phyloP scores from a whole-genome alignment of 164 flowering plant species.

The Piper betle region DNA sequence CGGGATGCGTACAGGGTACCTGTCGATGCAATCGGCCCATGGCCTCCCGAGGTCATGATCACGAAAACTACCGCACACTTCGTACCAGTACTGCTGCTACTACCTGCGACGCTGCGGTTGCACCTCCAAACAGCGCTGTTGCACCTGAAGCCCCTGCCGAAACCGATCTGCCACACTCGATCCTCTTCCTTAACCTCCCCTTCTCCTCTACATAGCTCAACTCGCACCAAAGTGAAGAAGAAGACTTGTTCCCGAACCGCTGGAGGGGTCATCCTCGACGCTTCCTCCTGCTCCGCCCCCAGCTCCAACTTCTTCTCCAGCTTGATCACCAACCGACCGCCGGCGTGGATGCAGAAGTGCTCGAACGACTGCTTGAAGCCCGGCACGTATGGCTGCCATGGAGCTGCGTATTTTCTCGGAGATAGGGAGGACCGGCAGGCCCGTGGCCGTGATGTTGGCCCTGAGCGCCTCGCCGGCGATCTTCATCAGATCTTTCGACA shows the following conservation, averaged over 20 bases:
- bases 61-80: too few relatives aligned
- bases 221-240: constrained; percentile 58
- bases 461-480: constrained; percentile 35
- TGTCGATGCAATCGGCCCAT: constrained; percentile 37
- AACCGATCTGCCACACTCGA: constrained; percentile 58
- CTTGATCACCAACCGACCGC: constrained; percentile 58
- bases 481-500: constrained; percentile 31
- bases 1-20: constrained; percentile 40
- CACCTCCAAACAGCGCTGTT: constrained; percentile 71
- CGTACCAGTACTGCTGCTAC: neutral
- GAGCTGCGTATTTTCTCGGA: constrained; percentile 30
- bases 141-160: constrained; percentile 61
- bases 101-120: constrained; percentile 23
- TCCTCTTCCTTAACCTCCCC: constrained; percentile 57
- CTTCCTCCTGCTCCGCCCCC: constrained; percentile 46
- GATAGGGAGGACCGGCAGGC: constrained; percentile 27
- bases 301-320: constrained; percentile 48
- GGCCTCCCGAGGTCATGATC: constrained; percentile 28
- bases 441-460: constrained; percentile 32
- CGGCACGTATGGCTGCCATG: constrained; percentile 58
- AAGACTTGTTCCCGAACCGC: constrained; percentile 55
- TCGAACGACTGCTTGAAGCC: constrained; percentile 63
- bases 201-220: constrained; percentile 47
- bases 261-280: constrained; percentile 57
- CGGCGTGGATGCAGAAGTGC: constrained; percentile 71